phyloP scores from a whole-genome alignment of 1,284 basidiomycete genomes.

The Coniferiporia sulphurascens region DNA sequence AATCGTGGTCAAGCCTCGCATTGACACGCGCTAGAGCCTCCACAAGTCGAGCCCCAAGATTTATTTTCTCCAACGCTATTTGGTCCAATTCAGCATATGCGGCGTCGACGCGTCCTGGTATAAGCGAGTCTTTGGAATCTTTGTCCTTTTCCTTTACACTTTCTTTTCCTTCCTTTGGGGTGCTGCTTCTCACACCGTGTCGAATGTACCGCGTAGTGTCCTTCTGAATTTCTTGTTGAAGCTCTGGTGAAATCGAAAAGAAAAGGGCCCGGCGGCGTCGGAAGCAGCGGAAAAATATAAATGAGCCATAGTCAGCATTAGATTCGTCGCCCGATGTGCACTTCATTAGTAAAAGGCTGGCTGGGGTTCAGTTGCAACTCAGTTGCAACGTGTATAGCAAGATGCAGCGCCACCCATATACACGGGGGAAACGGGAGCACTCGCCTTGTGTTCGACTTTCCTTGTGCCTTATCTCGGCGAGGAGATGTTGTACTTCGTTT shows the following conservation, averaged over 20 bases:
- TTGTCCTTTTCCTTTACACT: slow-evolving; percentile 3
- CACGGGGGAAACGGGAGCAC: slow-evolving; percentile 15
- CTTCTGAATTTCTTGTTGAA: slow-evolving; percentile 49
- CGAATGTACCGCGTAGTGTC: slow-evolving; percentile 50
- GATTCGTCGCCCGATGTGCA: background rate
- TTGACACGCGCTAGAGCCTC: slow-evolving; percentile 12
- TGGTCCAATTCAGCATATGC: slow-evolving; percentile 11
- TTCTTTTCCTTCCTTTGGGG: slow-evolving; percentile 1
- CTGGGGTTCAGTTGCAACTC: background rate
- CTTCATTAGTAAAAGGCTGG: background rate
- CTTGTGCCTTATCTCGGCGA: slow-evolving; percentile 66
- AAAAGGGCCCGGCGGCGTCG: background rate
- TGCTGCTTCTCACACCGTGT: slow-evolving; percentile 31
- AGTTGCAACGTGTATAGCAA: background rate
- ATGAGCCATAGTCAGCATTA: background rate
- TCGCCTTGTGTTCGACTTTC: slow-evolving; percentile 48
- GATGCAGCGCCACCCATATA: background rate
- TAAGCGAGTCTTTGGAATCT: background rate
- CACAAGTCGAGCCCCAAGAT: slow-evolving; percentile 9
- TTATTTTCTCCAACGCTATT: slow-evolving; percentile 12
- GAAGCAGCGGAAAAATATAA: background rate
- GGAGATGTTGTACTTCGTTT: slow-evolving; percentile 63
- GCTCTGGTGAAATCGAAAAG: slow-evolving; percentile 31
- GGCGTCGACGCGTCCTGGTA: slow-evolving; percentile 11
- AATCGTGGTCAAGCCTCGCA: slow-evolving; percentile 17